These are phyloP conservation scores for Globisporangium paroecandrum DNA, from an alignment of 352 stramenopile genomes.

Conservation along the genomic window DNA sequence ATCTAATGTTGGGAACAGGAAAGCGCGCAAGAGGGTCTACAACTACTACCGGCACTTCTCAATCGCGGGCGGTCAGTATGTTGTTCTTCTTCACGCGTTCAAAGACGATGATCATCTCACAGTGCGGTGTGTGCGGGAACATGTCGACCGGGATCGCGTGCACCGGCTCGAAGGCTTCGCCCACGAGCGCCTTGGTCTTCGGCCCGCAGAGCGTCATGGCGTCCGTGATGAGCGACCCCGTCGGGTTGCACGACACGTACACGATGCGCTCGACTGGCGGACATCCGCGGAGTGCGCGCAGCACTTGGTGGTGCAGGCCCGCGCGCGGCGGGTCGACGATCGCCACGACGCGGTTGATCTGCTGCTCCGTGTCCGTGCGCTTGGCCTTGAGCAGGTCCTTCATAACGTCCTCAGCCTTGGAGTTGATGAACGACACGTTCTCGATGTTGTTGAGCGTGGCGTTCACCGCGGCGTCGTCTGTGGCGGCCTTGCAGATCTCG, in stretches of 20 bases:
- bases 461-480: conserved; percentile 88
- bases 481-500: conserved; percentile 88
- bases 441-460: conserved; percentile 77
- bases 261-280: conserved; percentile 88
- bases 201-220: conserved; percentile 90
- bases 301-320: conserved; percentile 91
- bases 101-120: conserved; percentile 98
- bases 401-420: conserved; percentile 91
- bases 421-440: conserved; percentile 90
- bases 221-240: conserved; percentile 90
- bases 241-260: conserved; percentile 99
- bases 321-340: conserved; percentile 97
- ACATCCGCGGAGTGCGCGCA: conserved; percentile 83
- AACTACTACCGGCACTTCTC: neutral
- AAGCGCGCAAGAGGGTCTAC: neutral
- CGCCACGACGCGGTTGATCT: conserved; percentile 86
- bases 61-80: conserved; percentile 4
- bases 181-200: conserved; percentile 91
- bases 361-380: conserved; percentile 42
- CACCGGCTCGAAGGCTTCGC: conserved; percentile 90
- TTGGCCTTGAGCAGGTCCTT: conserved; percentile 71
- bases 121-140: conserved; percentile 98
- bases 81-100: conserved; percentile 70
- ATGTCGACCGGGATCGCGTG: conserved; percentile 96
- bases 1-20: conserved; percentile 18